Base-by-base conservation (phyloP, 192 early-diverging fungal species). In the Chytriomyces sp. region DNA sequence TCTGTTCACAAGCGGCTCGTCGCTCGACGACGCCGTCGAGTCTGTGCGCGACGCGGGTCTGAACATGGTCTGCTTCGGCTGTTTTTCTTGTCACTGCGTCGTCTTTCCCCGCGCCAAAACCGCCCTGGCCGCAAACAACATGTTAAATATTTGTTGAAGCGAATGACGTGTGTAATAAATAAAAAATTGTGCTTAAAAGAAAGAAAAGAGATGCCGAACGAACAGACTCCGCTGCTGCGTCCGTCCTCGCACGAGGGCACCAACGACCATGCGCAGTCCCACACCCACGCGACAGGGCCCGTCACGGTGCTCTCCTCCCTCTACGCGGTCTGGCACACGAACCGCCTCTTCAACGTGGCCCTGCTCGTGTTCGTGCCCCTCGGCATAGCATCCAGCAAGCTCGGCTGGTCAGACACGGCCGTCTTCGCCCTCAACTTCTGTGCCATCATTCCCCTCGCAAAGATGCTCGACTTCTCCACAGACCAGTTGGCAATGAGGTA, bases 401-500 rank as follows among this genome's bases (percentile, higher is more conserved):
- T 92, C n/a, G 41, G 75, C 10, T 95, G 92, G 93, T 67, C 79
- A 28, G 86, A 89, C 10, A 80, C 87, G 5, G 70, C 81, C 19
- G 77, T 85, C 19, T 98, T 98, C 80, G 56, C 90, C 38, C 77
- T 95, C 56, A 96, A 96, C 79, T 94, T 95, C 53, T 70, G 93
- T 52, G 93, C 93, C 28, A 92, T 96, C 67, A 81, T 98, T 28
- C 93, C 93, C 7, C 81, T 96, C 39, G 95, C 94, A 7, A 91
- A 93, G 79, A 81, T 98, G 59, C 85, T 98, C 39, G 93, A 91
- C 19, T 89, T 93, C 75, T 86, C 89, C 2, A 98, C 94, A 4
- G 96, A 98, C 65, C 92, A 98, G 58, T 39, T 77, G 10, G 60
- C 53, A 25, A 57, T 59, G 31, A 12, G 59, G 55, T 63, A 28